Evolutionary conservation across 306 rosid genomes (phyloP), one percentile per base, ranked within the genome.

Genomic region (Trifolium fragiferum): DNA sequence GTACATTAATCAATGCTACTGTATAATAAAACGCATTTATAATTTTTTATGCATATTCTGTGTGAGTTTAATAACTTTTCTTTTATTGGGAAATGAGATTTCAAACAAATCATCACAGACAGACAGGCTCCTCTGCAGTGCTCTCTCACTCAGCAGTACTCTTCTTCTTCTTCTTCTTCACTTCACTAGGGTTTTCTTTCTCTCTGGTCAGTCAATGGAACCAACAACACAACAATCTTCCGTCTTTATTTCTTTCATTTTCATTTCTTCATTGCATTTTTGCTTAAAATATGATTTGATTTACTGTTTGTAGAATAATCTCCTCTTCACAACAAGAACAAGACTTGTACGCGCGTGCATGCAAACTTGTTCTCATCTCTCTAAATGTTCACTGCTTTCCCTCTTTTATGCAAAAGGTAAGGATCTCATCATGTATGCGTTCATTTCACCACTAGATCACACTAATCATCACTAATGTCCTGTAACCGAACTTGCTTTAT

Each of bases 71-170:
- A 3, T 55, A 14, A 23, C 43, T 55, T 68, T 54, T 41, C 16
- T 66, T 79, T 77, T 64, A 79, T 83, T 68, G 82, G 83, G 73
- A 77, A 81, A 68, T 68, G 75, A 51, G 57, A 76, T 43, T 10
- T 50, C 59, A 74, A 69, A 51, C 80, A 49, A 43, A 55, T 51
- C 25, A 30, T 30, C 32, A 27, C 32, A 27, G 27, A n/a, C 25
- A 23, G 25, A 1, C 25, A 23, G 1, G 2, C 25, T 23, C 25
- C 25, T 23, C 25, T 23, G 8, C 4, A 8, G 1, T 13, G 37
- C 79, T 70, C 41, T 53, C 49, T 76, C 78, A 70, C 76, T 74
- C 70, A 53, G 84, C 72, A n/a, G n/a, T n/a, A n/a, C n/a, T n/a
- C n/a, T n/a, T n/a, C n/a, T n/a, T n/a, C n/a, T n/a, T n/a, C n/a